Base-by-base conservation (phyloP, 306 rosid genomes). In the Cajanus cajan region DNA sequence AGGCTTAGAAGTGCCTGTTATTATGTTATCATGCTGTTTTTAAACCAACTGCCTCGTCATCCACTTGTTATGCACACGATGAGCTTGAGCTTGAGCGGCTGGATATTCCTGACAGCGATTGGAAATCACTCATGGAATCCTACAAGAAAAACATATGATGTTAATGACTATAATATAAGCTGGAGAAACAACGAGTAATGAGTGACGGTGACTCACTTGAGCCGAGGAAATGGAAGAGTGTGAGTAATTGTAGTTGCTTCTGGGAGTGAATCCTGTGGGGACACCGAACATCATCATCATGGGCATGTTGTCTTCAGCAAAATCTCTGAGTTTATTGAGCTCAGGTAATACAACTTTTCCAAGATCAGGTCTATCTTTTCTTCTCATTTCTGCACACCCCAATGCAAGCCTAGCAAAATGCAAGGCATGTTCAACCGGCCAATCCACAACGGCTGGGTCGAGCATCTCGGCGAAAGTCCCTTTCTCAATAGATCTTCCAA, bases 321-420 rank as follows among this genome's bases (percentile, higher is more conserved):
- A 65, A 6, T 71, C 79, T 87, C 90, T 86, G 83, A 89, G 69
- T 70, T 92, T 84, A 71, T 90, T 88, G 22, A 90, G 91, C 83
- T 86, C 90, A 12, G 97, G 95, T 24, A 92, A 79, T 33, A 90
- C 87, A 54, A 85, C 77, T 68, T 87, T 90, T 13, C 86, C 96
- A 41, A 92, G 97, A 76, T 94, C 93, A 8, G 97, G 98, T 66
- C 97, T 82, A 78, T 92, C 97, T 81, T 85, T 94, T 59, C 85
- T 79, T 86, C 95, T 90, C 93, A 92, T 88, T 52, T 94, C 96
- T 1, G 93, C 86, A 61, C 98, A 94, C 11, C 79, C 86, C 48
- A 92, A 85, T 21, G 93, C 80, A 33, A 92, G 83, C 68, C 85
- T 90, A 8, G 95, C 91, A 43, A 87, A 88, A 24, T 54, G 77